Conservation (phyloP, 2,329 filamentous ascomycete species). For the Pyrenophora graminea region DNA sequence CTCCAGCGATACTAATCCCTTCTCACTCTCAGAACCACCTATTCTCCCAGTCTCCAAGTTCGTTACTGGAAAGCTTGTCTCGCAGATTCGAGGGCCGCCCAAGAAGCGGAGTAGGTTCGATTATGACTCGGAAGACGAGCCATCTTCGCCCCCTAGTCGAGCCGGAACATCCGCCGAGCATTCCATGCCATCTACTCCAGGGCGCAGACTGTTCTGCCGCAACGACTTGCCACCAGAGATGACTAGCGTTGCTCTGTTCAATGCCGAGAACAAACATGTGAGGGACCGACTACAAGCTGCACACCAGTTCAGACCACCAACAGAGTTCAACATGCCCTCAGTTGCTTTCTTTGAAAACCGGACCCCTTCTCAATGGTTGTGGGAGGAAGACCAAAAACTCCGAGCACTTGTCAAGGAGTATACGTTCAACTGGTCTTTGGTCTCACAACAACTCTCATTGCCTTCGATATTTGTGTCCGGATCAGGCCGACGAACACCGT, state of each 20-base stretch:
- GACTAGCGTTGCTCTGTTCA: constrained; percentile 82
- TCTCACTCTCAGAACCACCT: constrained; percentile 51
- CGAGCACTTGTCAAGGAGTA: constrained; percentile 85
- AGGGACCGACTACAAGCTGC: constrained; percentile 87
- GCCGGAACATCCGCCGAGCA: constrained; percentile 50
- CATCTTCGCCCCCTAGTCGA: constrained; percentile 40
- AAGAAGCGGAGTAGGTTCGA: constrained; percentile 81
- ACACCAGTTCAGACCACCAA: constrained; percentile 90
- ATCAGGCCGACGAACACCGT: constrained; percentile 86
- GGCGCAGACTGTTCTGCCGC: constrained; percentile 44
- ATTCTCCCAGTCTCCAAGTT: constrained; percentile 85
- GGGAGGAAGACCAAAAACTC: constrained; percentile 87
- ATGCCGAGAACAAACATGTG: constrained; percentile 84
- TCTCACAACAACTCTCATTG: constrained; percentile 76
- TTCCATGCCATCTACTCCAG: constrained; percentile 48
- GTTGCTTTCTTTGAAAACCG: constrained; percentile 89
- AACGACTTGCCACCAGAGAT: constrained; percentile 68
- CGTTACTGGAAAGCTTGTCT: constrained; percentile 76
- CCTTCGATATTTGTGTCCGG: constrained; percentile 81
- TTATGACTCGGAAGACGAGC: constrained; percentile 73
- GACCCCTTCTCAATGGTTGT: constrained; percentile 87
- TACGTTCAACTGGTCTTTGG: constrained; percentile 96
- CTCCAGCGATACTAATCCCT: constrained; percentile 37
- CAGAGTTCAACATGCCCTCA: constrained; percentile 87
- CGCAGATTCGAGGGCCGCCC: constrained; percentile 67